Percentiles rank a stretch among this genome's conserved stretches.
Conservation (phyloP, 2,329 filamentous ascomycete species). For the Domatiomyces catenatus region DNA sequence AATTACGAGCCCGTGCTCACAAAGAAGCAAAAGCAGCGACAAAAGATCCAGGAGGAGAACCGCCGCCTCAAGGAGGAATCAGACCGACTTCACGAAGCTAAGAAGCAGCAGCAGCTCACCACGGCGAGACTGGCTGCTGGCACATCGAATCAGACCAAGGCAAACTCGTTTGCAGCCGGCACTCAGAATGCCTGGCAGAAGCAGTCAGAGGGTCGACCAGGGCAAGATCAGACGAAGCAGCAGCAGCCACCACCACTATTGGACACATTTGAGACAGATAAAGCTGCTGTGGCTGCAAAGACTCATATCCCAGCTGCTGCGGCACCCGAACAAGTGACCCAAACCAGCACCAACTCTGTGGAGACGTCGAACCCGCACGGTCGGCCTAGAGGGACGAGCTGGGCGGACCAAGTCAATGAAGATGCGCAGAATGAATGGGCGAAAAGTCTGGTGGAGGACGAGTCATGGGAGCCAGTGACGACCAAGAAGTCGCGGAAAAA, state of each 20-base stretch:
- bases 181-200: conserved; percentile 41
- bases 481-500: conserved; percentile 43
- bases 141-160: conserved; percentile 65
- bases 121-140: conserved; percentile 69
- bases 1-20: conserved; percentile 55
- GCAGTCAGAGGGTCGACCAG: conserved; percentile 13
- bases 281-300: conserved; percentile 5
- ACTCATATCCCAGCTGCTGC: conserved; percentile 2
- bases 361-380: conserved; percentile 10
- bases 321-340: conserved; percentile 9
- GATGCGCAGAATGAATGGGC: conserved; percentile 47
- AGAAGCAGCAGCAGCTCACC: conserved; percentile 71
- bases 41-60: conserved; percentile 68
- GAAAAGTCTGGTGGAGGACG: conserved; percentile 31
- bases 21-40: conserved; percentile 93
- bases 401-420: conserved; percentile 36
- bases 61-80: conserved; percentile 61
- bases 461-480: conserved; percentile 46
- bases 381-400: conserved; percentile 22
- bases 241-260: conserved; percentile 19
- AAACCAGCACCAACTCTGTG: conserved; percentile 6
- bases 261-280: conserved; percentile 28
- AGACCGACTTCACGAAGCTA: conserved; percentile 59
- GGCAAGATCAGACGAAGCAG: conserved; percentile 11
- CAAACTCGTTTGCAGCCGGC: conserved; percentile 34